Evolutionary conservation across 2,329 filamentous ascomycete species (phyloP).

Genomic region (Epichloe bromicola): DNA sequence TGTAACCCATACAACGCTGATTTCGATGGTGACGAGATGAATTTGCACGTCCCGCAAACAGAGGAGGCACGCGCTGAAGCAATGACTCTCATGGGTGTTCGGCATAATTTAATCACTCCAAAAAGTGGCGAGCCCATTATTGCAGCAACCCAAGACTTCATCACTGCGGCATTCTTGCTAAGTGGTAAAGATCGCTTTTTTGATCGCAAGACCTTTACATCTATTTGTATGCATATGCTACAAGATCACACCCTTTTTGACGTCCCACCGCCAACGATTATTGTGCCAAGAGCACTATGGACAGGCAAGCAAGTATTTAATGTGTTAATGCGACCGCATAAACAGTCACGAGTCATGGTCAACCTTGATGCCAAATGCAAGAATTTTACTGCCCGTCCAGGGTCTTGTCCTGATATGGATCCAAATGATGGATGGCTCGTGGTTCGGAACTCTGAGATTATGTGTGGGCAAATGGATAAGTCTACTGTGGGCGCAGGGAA

Average conservation of each 20-base stretch:
- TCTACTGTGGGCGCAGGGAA: constrained; percentile 93
- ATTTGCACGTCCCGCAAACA: constrained; percentile 92
- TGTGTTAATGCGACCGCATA: constrained; percentile 80
- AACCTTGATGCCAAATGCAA: constrained; percentile 90
- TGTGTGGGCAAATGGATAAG: constrained; percentile 98
- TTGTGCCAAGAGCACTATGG: constrained; percentile 81
- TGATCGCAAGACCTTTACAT: constrained; percentile 75
- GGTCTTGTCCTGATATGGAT: constrained; percentile 56
- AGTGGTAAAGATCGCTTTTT: constrained; percentile 91
- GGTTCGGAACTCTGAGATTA: constrained; percentile 89
- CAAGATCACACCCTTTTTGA: constrained; percentile 66
- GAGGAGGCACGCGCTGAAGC: constrained; percentile 94
- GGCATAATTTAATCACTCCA: constrained; percentile 87
- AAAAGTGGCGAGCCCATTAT: constrained; percentile 98
- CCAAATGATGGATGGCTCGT: constrained; percentile 84
- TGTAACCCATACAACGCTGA: constrained; percentile 98
- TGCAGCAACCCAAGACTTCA: constrained; percentile 98
- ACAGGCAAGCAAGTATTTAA: constrained; percentile 96
- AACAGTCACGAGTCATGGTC: constrained; percentile 65
- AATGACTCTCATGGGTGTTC: constrained; percentile 93
- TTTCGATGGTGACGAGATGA: constrained; percentile 99
- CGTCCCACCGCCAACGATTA: constrained; percentile 71
- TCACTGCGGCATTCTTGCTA: constrained; percentile 83
- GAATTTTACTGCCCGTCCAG: constrained; percentile 54
- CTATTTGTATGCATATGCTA: constrained; percentile 90